Base-by-base conservation (phyloP, 805 yeast species). In the Myxozyma sirexii region DNA sequence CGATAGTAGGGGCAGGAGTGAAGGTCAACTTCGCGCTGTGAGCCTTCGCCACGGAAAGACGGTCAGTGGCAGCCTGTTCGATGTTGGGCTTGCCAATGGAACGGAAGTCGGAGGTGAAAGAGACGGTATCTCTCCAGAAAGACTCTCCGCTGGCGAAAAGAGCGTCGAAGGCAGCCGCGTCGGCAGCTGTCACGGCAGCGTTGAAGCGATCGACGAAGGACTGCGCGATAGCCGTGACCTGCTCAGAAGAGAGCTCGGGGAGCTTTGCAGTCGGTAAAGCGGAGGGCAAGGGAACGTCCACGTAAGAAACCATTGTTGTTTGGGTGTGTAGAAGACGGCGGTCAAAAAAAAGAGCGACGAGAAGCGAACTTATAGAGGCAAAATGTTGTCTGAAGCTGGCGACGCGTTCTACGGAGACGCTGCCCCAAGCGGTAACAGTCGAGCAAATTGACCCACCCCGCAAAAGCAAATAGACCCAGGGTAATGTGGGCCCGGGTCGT, bases 51-150 rank as follows among this genome's bases (percentile, higher is more conserved):
- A 55, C 15, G 17, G 46, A 8, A 39, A 59, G 63, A 26, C 57
- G 37, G 50, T 58, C 63, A 19, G 37, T 29, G 8, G 68, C 68
- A 26, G 68, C 68, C 54, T 64, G 67, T 10, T 15, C 45, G 44
- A 64, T 54, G 54, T 62, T 64, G 17, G 59, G 54, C 61, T 64
- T 64, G 48, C 57, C 57, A 35, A 62, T 62, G 29, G 57, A 31
- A 50, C 68, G 56, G 57, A 54, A 65, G 54, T 67, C 69, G 39
- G 57, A 62, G 19, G 68, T 67, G 57, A 67, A 67, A 7, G 65
- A 61, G 38, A 67, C 55, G 8, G 60, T 41, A 56, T 67, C 69
- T 56, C 69, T 57, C 68, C 69, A 67, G 54, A 27, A 62, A 15
- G 63, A 24, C 23, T 54, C 68, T 17, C 33, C 59, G 4, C 15